These are phyloP conservation scores for Coprinellus micaceus DNA, from an alignment of 768 basidiomycete genomes.

Conservation along the genomic window DNA sequence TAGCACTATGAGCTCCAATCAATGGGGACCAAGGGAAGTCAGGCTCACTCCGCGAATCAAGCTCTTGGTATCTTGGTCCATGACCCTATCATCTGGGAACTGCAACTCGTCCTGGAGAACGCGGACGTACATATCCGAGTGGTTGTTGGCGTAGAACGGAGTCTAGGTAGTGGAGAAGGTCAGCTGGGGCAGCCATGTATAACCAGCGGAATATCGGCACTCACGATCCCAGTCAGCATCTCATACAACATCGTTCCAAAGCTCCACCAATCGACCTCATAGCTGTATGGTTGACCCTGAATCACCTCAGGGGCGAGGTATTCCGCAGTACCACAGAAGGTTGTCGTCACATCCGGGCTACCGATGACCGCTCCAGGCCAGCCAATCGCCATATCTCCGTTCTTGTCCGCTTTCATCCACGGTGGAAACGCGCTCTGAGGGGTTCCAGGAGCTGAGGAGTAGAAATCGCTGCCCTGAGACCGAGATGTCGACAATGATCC, in stretches of 20 bases:
- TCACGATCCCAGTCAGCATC: conserved; percentile 92
- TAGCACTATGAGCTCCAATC: conserved; percentile 12
- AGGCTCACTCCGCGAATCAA: conserved; percentile 85
- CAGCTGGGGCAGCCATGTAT: too few relatives aligned
- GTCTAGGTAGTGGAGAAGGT: conserved; percentile 63
- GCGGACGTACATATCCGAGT: conserved; percentile 91
- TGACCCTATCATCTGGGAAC: conserved; percentile 87
- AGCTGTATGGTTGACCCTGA: conserved; percentile 83
- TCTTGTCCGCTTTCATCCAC: conserved; percentile 72
- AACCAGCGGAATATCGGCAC: conserved; percentile 31
- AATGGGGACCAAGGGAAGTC: neutral
- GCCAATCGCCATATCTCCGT: conserved; percentile 47
- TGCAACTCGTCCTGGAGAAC: conserved; percentile 86
- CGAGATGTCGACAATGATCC: conserved; percentile 59
- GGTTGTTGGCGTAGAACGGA: conserved; percentile 89
- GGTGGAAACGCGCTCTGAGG: conserved; percentile 53
- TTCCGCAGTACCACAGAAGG: conserved; percentile 95
- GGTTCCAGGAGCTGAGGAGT: conserved; percentile 46
- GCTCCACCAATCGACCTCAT: conserved; percentile 98
- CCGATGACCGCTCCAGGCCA: conserved; percentile 56
- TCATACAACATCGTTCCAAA: conserved; percentile 98
- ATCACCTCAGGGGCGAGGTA: conserved; percentile 97
- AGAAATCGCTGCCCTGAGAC: conserved; percentile 46
- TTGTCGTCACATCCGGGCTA: conserved; percentile 65
- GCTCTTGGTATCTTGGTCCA: conserved; percentile 93